Conservation (phyloP, 306 rosid genomes). For the Gynostemma pentaphyllum region DNA sequence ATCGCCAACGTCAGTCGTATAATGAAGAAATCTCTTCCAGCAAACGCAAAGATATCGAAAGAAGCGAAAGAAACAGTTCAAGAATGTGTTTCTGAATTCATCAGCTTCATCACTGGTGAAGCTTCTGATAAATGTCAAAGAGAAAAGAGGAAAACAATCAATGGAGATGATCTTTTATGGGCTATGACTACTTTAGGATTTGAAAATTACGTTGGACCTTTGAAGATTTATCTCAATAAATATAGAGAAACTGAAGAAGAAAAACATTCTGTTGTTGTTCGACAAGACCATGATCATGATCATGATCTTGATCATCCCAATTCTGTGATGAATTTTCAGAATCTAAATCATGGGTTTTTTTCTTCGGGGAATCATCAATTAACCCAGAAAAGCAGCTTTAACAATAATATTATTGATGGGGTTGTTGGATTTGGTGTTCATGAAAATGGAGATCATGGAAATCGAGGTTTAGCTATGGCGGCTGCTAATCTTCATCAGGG, state of each 20-base stretch:
- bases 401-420: conserved; percentile 20
- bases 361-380: conserved; percentile 28
- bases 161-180: conserved; percentile 87
- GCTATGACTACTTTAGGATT: conserved; percentile 84
- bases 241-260: conserved; percentile 74
- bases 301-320: no score
- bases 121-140: conserved; percentile 84
- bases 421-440: conserved; percentile 25
- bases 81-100: conserved; percentile 85
- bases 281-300: conserved; percentile 40
- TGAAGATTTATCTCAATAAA: conserved; percentile 56
- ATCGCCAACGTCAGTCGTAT: conserved; percentile 80
- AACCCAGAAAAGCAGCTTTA: conserved; percentile 17
- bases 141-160: conserved; percentile 78
- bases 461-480: conserved; percentile 31
- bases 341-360: conserved; percentile 34
- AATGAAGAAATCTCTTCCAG: conserved; percentile 76
- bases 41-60: conserved; percentile 74
- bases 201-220: conserved; percentile 61
- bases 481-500: conserved; percentile 38
- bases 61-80: conserved; percentile 82
- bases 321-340: conserved; percentile 17
- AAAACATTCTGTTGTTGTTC: conserved; percentile 24
- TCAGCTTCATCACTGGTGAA: conserved; percentile 82
- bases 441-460: conserved; percentile 34